A percentile compares a stretch with the other conserved stretches of the same genome.
Evolutionary conservation across 2,329 filamentous ascomycete species (phyloP).

Genomic region (Curvularia lunata): DNA sequence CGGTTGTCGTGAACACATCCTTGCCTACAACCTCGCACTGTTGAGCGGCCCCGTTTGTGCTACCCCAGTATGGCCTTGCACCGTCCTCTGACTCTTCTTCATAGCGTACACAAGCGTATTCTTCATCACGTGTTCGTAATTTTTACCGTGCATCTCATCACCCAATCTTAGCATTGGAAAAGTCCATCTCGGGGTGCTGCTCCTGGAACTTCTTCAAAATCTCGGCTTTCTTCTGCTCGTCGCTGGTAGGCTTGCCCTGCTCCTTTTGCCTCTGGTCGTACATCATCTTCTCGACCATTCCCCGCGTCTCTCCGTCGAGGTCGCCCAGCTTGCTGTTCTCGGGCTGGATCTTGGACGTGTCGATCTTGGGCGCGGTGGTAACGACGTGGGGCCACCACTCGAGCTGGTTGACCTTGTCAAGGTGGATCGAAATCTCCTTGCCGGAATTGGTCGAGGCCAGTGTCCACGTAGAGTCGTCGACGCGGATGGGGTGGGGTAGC

Average conservation of each 20-base stretch:
- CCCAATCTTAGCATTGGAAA: conserved; percentile 68
- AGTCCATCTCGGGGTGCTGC: conserved; percentile 76
- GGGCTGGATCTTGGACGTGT: conserved; percentile 92
- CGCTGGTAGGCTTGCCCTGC: conserved; percentile 82
- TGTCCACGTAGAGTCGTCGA: conserved; percentile 95
- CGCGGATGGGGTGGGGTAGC: conserved; percentile 77
- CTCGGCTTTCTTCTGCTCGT: conserved; percentile 94
- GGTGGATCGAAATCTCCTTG: conserved; percentile 84
- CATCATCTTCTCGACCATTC: conserved; percentile 99
- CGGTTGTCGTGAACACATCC: background rate
- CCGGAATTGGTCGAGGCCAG: conserved; percentile 69
- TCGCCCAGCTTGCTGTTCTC: conserved; percentile 92
- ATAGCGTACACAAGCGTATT: background rate
- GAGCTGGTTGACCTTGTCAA: conserved; percentile 96
- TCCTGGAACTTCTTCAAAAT: conserved; percentile 88
- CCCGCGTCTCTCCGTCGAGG: conserved; percentile 89
- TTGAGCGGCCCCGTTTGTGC: background rate
- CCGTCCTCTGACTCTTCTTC: background rate
- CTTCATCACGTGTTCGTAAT: background rate
- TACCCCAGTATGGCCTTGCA: background rate
- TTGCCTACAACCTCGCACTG: background rate
- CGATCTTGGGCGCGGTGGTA: conserved; percentile 84
- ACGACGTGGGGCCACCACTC: conserved; percentile 98
- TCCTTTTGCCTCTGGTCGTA: conserved; percentile 98
- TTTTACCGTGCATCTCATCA: conserved; percentile 23